Percentiles rank a stretch among this genome's conserved stretches.
These are phyloP conservation scores for Fusarium anguioides DNA, from an alignment of 2,329 filamentous ascomycete genomes.

Conservation along the genomic window DNA sequence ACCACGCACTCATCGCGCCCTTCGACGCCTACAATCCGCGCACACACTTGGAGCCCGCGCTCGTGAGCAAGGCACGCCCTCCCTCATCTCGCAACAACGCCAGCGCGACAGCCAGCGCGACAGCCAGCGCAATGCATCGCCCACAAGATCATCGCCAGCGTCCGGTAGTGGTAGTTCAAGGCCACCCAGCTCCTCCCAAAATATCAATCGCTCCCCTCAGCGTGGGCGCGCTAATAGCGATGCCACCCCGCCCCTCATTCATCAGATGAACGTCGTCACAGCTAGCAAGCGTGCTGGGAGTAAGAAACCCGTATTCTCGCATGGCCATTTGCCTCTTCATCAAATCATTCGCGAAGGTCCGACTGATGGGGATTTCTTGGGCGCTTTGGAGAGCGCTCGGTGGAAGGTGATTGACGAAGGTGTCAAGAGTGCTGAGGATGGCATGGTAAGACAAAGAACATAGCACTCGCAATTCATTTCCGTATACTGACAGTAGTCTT, in stretches of 20 bases:
- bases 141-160: slow-evolving; percentile 41
- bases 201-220: slow-evolving; percentile 57
- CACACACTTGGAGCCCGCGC: slow-evolving; percentile 72
- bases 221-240: slow-evolving; percentile 80
- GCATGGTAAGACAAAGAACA: slow-evolving; percentile 71
- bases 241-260: slow-evolving; percentile 59
- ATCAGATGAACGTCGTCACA: slow-evolving; percentile 53
- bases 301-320: slow-evolving; percentile 59
- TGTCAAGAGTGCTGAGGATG: slow-evolving; percentile 80
- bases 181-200: slow-evolving; percentile 25
- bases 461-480: neutral
- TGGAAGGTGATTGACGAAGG: slow-evolving; percentile 80
- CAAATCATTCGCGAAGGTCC: slow-evolving; percentile 84
- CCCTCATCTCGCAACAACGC: slow-evolving; percentile 72
- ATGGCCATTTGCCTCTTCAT: slow-evolving; percentile 74
- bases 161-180: slow-evolving; percentile 3
- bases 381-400: slow-evolving; percentile 75
- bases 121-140: slow-evolving; percentile 51
- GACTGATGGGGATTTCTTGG: slow-evolving; percentile 73
- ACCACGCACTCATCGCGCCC: slow-evolving; percentile 72
- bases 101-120: slow-evolving; percentile 56
- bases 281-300: slow-evolving; percentile 53
- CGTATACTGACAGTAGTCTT: slow-evolving; percentile 3
- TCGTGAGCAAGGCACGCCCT: slow-evolving; percentile 61
- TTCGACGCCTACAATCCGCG: slow-evolving; percentile 81